These are phyloP conservation scores for Cryphonectria nitschkei DNA, from an alignment of 2,329 filamentous ascomycete species.

Conservation along the genomic window DNA sequence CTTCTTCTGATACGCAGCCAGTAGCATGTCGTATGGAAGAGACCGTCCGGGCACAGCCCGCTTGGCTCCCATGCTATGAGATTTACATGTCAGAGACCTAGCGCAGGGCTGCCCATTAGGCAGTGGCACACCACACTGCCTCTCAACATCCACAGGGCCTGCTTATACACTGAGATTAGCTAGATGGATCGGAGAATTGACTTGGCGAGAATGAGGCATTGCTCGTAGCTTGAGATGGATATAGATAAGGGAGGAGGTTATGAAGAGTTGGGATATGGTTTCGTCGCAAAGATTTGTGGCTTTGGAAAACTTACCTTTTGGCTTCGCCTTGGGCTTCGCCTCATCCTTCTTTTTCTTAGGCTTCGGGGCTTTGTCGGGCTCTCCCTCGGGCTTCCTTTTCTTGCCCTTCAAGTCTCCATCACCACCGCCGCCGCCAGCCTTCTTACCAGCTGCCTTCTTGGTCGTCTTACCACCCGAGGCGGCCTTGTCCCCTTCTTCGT, in stretches of 20 bases:
- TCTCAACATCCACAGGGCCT: conserved; percentile 90
- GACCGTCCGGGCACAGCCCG: conserved; percentile 84
- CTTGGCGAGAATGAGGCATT: background rate
- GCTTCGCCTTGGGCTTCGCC: conserved; percentile 83
- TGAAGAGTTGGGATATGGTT: background rate
- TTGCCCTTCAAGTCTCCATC: conserved; percentile 69
- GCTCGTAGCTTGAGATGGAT: background rate
- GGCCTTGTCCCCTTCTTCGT: conserved; percentile 48
- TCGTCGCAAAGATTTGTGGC: background rate
- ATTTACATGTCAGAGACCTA: conserved; percentile 89
- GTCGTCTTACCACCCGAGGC: conserved; percentile 46
- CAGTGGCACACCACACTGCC: conserved; percentile 86
- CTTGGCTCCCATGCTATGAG: conserved; percentile 93
- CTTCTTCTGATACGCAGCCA: conserved; percentile 92
- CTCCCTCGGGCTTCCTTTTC: conserved; percentile 76
- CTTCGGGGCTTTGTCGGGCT: conserved; percentile 82
- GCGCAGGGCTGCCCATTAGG: conserved; percentile 87
- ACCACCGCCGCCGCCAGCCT: conserved; percentile 55
- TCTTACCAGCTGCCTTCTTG: conserved; percentile 71
- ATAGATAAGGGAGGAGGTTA: background rate
- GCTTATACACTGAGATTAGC: conserved; percentile 14
- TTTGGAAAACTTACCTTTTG: conserved; percentile 63
- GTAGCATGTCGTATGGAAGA: conserved; percentile 88
- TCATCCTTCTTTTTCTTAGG: conserved; percentile 96
- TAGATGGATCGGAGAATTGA: background rate